Percentiles rank a stretch among this genome's conserved stretches.
These are phyloP conservation scores for Alternaria postmessia DNA, from an alignment of 2,329 filamentous ascomycete genomes.

Conservation along the genomic window DNA sequence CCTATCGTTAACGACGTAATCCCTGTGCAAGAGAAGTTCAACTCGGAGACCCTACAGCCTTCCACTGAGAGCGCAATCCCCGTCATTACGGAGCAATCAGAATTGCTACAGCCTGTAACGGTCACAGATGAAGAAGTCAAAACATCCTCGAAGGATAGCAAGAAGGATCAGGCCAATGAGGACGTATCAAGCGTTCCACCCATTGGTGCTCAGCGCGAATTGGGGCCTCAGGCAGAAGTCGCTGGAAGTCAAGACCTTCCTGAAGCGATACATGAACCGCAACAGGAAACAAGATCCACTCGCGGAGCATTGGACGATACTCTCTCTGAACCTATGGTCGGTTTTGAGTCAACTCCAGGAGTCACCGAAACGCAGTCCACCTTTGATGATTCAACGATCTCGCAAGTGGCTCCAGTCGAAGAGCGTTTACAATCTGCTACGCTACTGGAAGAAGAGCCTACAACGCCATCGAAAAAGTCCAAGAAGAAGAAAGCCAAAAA, in stretches of 20 bases:
- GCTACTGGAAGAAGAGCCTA: constrained; percentile 15
- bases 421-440: constrained; percentile 10
- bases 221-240: neutral
- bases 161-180: constrained; percentile 33
- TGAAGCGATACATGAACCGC: neutral
- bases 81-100: neutral
- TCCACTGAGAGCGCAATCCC: neutral
- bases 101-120: constrained; percentile 3
- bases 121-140: constrained; percentile 6
- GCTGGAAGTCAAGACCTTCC: neutral
- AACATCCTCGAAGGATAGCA: constrained; percentile 51
- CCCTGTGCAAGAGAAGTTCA: constrained; percentile 8
- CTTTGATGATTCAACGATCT: neutral
- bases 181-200: neutral
- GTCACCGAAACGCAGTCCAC: neutral
- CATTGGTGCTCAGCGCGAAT: constrained; percentile 3
- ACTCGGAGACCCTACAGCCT: neutral
- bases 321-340: neutral
- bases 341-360: neutral
- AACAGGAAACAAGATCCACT: neutral
- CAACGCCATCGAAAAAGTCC: constrained; percentile 52
- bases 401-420: constrained; percentile 4
- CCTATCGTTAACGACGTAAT: neutral
- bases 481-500: constrained; percentile 50
- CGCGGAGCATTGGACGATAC: neutral